These are phyloP conservation scores for Suhomyces tanzawaensis DNA, from an alignment of 805 yeast genomes.

Conservation along the genomic window DNA sequence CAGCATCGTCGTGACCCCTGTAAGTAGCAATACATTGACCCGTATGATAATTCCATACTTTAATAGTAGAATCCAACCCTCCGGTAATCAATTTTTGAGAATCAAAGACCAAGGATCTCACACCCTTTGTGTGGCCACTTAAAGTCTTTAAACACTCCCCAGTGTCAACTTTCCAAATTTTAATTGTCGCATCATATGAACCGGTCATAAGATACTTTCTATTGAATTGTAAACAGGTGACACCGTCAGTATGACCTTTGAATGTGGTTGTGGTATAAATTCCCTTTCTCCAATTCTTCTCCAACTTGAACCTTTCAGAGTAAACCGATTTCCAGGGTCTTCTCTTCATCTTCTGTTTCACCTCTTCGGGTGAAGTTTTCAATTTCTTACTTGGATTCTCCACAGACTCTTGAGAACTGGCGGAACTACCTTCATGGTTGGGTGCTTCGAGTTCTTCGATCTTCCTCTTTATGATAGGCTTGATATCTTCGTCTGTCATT, in stretches of 20 bases:
- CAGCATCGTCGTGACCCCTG: slow-evolving; percentile 87
- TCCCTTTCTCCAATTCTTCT: slow-evolving; percentile 93
- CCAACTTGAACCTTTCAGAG: slow-evolving; percentile 85
- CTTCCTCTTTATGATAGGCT: slow-evolving; percentile 13
- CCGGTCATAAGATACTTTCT: slow-evolving; percentile 79
- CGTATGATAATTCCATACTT: slow-evolving; percentile 94
- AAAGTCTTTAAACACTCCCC: slow-evolving; percentile 77
- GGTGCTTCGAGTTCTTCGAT: slow-evolving; percentile 9
- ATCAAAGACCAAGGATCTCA: slow-evolving; percentile 81
- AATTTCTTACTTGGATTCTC: not conserved
- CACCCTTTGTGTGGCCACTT: slow-evolving; percentile 86
- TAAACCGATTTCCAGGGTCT: slow-evolving; percentile 97
- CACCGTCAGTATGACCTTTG: slow-evolving; percentile 82
- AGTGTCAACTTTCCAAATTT: slow-evolving; percentile 87
- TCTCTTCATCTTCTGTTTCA: slow-evolving; percentile 18
- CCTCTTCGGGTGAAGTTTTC: not conserved
- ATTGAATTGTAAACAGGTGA: slow-evolving; percentile 84
- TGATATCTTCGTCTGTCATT: slow-evolving; percentile 24
- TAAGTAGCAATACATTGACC: slow-evolving; percentile 94
- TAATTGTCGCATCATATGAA: slow-evolving; percentile 84
- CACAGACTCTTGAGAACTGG: slow-evolving; percentile 4
- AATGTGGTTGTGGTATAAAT: slow-evolving; percentile 60
- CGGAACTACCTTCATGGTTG: slow-evolving; percentile 8
- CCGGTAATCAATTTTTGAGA: slow-evolving; percentile 88
- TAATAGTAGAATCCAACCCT: slow-evolving; percentile 84